Conservation (phyloP, 805 yeast species). For the Sporopachydermia lactativora region DNA sequence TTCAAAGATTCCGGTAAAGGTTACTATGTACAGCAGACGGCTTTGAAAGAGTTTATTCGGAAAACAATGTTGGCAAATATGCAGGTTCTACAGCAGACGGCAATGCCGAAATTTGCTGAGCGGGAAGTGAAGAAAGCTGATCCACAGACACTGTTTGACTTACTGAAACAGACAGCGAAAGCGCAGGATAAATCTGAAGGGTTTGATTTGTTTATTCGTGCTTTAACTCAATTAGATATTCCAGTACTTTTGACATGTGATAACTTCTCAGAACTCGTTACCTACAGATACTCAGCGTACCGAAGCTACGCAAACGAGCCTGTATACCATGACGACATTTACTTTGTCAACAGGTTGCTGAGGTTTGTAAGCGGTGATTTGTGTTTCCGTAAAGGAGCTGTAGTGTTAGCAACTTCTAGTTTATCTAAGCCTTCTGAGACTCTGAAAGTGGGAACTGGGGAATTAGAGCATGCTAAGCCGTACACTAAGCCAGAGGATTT, state of each 20-base stretch:
- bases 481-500: slow-evolving; percentile 36
- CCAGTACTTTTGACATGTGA: slow-evolving; percentile 66
- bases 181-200: slow-evolving; percentile 19
- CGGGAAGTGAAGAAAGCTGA: background rate
- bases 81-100: slow-evolving; percentile 20
- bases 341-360: slow-evolving; percentile 44
- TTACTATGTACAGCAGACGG: slow-evolving; percentile 69
- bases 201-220: slow-evolving; percentile 39
- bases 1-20: slow-evolving; percentile 33
- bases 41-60: slow-evolving; percentile 41
- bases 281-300: slow-evolving; percentile 43
- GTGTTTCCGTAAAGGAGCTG: slow-evolving; percentile 45
- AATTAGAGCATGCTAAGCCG: slow-evolving; percentile 33
- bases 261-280: slow-evolving; percentile 50
- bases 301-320: slow-evolving; percentile 38
- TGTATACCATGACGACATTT: slow-evolving; percentile 48
- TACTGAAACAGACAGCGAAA: slow-evolving; percentile 4
- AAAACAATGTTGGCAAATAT: slow-evolving; percentile 35
- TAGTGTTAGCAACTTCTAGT: slow-evolving; percentile 50
- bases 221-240: slow-evolving; percentile 35
- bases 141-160: background rate
- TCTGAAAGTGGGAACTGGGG: slow-evolving; percentile 43
- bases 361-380: slow-evolving; percentile 38
- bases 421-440: slow-evolving; percentile 39
- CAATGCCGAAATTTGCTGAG: background rate